Percentiles rank a stretch among this genome's conserved stretches.
Evolutionary conservation across 139 green algal genomes (phyloP).

Genomic region (Gonium pectorale): DNA sequence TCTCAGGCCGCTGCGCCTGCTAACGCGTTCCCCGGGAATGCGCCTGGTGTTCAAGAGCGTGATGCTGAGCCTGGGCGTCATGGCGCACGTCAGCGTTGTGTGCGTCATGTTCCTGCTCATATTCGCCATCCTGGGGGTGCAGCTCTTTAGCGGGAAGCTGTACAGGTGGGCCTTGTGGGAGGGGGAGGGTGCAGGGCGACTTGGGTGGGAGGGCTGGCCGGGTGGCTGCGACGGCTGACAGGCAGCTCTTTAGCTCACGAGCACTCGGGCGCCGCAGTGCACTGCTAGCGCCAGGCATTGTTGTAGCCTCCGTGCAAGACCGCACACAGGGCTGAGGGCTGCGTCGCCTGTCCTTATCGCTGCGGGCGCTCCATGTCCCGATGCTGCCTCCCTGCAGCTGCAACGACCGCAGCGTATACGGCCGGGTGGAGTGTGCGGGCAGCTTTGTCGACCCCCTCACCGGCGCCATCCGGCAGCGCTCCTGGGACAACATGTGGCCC

Average conservation of each 20-base stretch:
- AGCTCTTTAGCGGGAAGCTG: slow-evolving; percentile 77
- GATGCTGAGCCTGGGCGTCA: slow-evolving; percentile 70
- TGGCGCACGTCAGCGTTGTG: slow-evolving; percentile 83
- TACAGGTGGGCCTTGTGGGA: slow-evolving; percentile 41
- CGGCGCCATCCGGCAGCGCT: neutral
- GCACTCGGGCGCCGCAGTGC: too few relatives aligned
- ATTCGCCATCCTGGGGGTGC: slow-evolving; percentile 89
- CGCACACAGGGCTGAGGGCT: too few relatives aligned
- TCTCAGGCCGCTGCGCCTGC: slow-evolving; percentile 79
- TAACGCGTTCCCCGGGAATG: slow-evolving; percentile 81
- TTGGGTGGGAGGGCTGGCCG: too few relatives aligned
- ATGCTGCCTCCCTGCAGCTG: slow-evolving; percentile 69
- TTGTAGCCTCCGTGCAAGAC: too few relatives aligned
- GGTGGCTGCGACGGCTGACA: too few relatives aligned
- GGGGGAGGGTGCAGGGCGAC: neutral
- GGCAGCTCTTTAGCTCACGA: too few relatives aligned
- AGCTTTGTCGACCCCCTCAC: slow-evolving; percentile 57
- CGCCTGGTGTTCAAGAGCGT: slow-evolving; percentile 84
- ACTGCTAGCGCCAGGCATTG: too few relatives aligned
- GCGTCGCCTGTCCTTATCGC: too few relatives aligned
- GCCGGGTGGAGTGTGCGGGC: slow-evolving; percentile 55
- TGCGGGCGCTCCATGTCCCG: too few relatives aligned
- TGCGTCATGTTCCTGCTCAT: slow-evolving; percentile 82
- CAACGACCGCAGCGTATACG: slow-evolving; percentile 71
- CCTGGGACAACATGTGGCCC: slow-evolving; percentile 68